Conservation (phyloP, 2,329 filamentous ascomycete genomes). For the Diplodia mutila region DNA sequence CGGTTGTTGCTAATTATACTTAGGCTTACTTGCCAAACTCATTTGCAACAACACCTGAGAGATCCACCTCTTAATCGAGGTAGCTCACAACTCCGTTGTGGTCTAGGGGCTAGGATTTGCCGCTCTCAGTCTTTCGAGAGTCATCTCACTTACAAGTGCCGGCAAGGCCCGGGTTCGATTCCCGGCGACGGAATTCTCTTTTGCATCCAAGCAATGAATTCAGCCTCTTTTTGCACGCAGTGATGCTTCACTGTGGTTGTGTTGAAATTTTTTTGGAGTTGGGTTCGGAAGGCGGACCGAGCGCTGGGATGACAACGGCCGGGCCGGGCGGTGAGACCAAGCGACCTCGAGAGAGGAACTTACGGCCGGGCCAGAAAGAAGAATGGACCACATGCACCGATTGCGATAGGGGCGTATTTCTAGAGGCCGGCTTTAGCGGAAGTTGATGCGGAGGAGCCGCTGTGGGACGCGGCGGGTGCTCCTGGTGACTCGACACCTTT, state of each 20-base stretch:
- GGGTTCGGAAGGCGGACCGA: neutral
- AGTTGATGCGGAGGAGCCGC: neutral
- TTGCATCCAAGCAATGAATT: neutral
- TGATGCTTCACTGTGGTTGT: no score
- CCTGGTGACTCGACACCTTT: neutral
- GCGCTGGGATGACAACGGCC: neutral
- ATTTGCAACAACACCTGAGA: neutral
- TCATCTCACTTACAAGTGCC: constrained; percentile 17
- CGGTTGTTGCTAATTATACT: neutral
- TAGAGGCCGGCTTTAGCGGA: neutral
- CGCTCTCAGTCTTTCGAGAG: constrained; percentile 16
- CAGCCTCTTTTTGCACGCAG: neutral
- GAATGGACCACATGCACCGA: neutral
- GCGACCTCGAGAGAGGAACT: neutral
- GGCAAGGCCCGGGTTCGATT: constrained; percentile 24
- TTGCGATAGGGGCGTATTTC: neutral
- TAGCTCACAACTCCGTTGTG: constrained; percentile 19
- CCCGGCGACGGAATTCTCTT: constrained; percentile 18
- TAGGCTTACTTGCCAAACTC: no score
- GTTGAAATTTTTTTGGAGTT: neutral
- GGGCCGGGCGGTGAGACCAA: neutral
- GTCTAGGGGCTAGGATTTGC: constrained; percentile 24
- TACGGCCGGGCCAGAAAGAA: neutral
- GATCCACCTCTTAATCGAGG: neutral
- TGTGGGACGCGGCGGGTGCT: neutral